phyloP scores from a whole-genome alignment of 495 filamentous ascomycete species.

The Pyronema omphalodes region DNA sequence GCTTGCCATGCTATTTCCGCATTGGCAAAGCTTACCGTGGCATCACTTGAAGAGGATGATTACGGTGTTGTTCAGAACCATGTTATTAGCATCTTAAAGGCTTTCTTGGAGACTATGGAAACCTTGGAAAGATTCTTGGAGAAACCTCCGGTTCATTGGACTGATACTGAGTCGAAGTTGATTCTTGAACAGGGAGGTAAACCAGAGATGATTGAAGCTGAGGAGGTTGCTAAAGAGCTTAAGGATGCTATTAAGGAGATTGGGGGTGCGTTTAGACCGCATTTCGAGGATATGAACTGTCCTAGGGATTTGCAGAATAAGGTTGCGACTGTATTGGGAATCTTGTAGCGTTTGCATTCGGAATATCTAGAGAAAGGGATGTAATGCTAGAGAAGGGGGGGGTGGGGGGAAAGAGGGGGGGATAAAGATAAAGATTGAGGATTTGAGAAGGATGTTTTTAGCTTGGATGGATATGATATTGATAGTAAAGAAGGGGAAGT shows the following conservation, averaged over 20 bases:
- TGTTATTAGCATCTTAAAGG: slow-evolving; percentile 50
- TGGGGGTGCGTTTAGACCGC: slow-evolving; percentile 12
- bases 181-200: slow-evolving; percentile 11
- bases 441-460: too few relatives aligned
- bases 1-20: slow-evolving; percentile 26
- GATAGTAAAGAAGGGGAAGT: too few relatives aligned
- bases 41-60: slow-evolving; percentile 62
- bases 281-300: slow-evolving; percentile 16
- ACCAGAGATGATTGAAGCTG: slow-evolving; percentile 28
- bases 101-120: slow-evolving; percentile 45
- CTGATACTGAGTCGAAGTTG: slow-evolving; percentile 39
- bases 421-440: too few relatives aligned
- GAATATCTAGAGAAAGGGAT: too few relatives aligned
- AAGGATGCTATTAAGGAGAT: slow-evolving; percentile 18
- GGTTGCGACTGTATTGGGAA: too few relatives aligned
- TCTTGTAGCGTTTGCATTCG: too few relatives aligned
- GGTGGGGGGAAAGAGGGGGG: too few relatives aligned
- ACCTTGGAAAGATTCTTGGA: slow-evolving; percentile 50
- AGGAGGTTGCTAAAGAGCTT: slow-evolving; percentile 26
- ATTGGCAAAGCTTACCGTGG: slow-evolving; percentile 47
- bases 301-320: slow-evolving; percentile 9
- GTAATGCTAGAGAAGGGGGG: too few relatives aligned
- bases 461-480: too few relatives aligned
- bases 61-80: slow-evolving; percentile 71
- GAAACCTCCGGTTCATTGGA: slow-evolving; percentile 55